These are phyloP conservation scores for Lepidium aucheri DNA, from an alignment of 345 rosid genomes.

Conservation along the genomic window DNA sequence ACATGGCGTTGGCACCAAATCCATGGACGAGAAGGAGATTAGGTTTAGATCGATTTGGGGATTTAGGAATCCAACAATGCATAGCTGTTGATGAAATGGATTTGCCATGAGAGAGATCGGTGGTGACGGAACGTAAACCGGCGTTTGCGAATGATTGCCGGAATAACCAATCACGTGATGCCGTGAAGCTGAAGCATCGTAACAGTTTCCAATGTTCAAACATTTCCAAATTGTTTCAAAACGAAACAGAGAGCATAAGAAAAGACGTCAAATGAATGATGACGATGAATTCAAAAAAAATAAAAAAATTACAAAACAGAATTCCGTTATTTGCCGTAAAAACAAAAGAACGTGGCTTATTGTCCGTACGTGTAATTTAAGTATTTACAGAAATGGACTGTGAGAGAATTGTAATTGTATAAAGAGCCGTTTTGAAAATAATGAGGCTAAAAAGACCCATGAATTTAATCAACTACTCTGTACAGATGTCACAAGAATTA, in stretches of 20 bases:
- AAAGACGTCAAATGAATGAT: neutral
- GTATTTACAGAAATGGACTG: neutral
- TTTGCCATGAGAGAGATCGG: conserved; percentile 45
- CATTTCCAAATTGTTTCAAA: conserved; percentile 3
- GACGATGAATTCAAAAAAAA: neutral
- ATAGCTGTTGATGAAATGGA: conserved; percentile 33
- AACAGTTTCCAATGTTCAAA: conserved; percentile 19
- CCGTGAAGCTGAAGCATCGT: conserved; percentile 56
- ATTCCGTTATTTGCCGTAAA: neutral
- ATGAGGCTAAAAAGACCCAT: neutral
- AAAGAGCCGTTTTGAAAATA: neutral
- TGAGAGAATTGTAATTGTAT: neutral
- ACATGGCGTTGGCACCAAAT: conserved; percentile 75
- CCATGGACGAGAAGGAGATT: conserved; percentile 64
- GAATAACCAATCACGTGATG: conserved; percentile 49
- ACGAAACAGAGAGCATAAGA: neutral
- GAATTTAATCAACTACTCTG: neutral
- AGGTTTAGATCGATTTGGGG: conserved; percentile 29
- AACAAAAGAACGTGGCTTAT: neutral
- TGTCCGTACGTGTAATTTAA: neutral
- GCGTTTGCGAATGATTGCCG: conserved; percentile 49
- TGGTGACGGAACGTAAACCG: conserved; percentile 40
- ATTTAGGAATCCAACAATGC: conserved; percentile 71
- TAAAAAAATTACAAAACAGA: neutral
- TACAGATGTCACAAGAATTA: conserved; percentile 3